Base-by-base conservation (phyloP, 768 basidiomycete genomes). In the Mycena vitilis region DNA sequence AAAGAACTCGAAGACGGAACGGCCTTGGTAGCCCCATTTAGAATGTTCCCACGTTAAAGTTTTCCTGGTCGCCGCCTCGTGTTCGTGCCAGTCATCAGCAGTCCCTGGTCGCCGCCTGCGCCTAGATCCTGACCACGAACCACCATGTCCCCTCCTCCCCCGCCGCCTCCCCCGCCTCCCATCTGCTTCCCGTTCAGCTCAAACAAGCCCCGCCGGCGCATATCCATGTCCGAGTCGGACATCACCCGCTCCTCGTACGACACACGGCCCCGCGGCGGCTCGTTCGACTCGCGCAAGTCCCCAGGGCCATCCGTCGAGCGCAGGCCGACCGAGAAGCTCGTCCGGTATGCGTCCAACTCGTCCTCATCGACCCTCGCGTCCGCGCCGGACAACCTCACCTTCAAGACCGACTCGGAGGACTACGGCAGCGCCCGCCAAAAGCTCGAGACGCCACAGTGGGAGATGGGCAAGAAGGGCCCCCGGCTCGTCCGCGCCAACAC, bases 171-270 rank as follows among this genome's bases (percentile, higher is more conserved):
- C 57, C 85, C 81, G 0, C 87, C 88, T 9, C 87, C 88, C 18
- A 83, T 89, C 66, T 91, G 89, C 70, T 83, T 90, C 37, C 89
- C 89, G 4, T 91, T 89, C 77, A 74, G 78, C 63, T 83, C 81
- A 70, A 84, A 81, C 73, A 88, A 85, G 79, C 82, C 78, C 71
- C 83, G 78, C 69, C 80, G 80, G 37, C 84, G 79, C 74, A 84
- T 82, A 54, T 87, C 86, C 22, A 84, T 82, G 79, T 84, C 85
- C 2, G 83, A 78, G 57, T 78, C 83, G 12, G 80, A 79, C 37
- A 57, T 67, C 9, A 71, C 72, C 47, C 57, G 72, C 37, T 66
- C 68, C 1, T 69, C 67, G 30, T 66, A 65, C 62, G 68, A 71
- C 47, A 71, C 66, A 36, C 60, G 62, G 40, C 61, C 52, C 18